Conservation (phyloP, 2,329 filamentous ascomycete species). For the Reticulascus tulasneorum region DNA sequence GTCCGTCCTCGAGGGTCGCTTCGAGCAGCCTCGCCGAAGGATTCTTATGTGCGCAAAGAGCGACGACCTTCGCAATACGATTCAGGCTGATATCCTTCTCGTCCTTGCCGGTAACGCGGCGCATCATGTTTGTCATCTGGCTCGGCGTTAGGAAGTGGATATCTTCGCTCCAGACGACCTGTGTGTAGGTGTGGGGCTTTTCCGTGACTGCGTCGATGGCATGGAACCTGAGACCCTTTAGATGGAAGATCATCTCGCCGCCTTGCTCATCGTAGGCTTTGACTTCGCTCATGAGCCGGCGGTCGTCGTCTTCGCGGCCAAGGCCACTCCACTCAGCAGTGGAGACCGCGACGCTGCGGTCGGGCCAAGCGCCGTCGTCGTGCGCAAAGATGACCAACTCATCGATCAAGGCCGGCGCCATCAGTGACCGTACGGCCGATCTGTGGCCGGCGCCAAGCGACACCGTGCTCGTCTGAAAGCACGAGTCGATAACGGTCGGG, state of each 20-base stretch:
- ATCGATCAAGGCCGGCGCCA: not conserved
- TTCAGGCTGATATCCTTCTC: too few species aligned
- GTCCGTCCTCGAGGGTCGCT: too few species aligned
- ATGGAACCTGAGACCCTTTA: not conserved
- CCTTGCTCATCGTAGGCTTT: not conserved
- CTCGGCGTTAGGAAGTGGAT: too few species aligned
- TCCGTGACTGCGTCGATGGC: too few species aligned
- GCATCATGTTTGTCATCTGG: too few species aligned
- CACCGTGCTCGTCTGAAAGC: not conserved
- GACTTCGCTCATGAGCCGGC: not conserved
- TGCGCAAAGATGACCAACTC: not conserved
- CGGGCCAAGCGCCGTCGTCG: not conserved
- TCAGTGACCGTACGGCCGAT: not conserved
- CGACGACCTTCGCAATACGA: too few species aligned
- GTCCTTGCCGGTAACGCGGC: too few species aligned
- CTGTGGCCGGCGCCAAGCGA: not conserved
- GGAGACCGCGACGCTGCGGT: not conserved
- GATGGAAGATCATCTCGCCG: not conserved
- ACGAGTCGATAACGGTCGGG: not conserved
- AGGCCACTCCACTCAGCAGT: not conserved
- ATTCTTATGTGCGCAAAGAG: too few species aligned
- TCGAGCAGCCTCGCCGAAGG: too few species aligned
- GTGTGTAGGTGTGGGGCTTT: too few species aligned
- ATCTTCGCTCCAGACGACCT: too few species aligned
- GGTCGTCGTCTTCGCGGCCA: not conserved